phyloP scores from a whole-genome alignment of 345 rosid species.

The Hibiscus mutabilis region DNA sequence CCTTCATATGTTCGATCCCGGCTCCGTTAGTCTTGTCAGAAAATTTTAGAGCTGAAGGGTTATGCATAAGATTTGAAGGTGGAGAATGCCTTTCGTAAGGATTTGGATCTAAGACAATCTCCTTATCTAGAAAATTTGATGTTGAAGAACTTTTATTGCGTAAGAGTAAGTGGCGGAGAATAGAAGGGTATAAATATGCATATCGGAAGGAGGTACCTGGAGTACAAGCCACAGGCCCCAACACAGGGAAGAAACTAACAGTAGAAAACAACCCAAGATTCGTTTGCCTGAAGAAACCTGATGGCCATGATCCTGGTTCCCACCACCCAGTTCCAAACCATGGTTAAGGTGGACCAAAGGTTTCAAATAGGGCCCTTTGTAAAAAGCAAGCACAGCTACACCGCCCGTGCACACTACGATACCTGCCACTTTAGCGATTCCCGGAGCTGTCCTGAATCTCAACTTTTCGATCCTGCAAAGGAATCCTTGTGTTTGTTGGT shows the following conservation, averaged over 20 bases:
- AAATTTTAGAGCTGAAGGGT: too few species aligned
- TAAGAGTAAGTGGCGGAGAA: too few species aligned
- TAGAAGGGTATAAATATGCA: too few species aligned
- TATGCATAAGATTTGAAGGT: too few species aligned
- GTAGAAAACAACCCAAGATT: neutral
- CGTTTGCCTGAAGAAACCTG: neutral
- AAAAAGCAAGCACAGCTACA: neutral
- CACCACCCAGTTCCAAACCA: neutral
- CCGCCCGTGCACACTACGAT: neutral
- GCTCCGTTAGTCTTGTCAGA: too few species aligned
- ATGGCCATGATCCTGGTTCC: neutral
- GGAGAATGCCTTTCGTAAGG: too few species aligned
- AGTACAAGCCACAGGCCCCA: neutral
- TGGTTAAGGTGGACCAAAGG: neutral
- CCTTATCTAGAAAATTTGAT: too few species aligned
- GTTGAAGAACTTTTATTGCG: too few species aligned
- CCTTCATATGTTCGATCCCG: too few species aligned
- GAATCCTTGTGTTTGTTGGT: neutral
- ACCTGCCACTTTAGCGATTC: neutral
- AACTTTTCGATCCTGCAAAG: neutral
- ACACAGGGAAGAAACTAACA: neutral
- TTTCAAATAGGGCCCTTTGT: neutral
- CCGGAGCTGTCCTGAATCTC: neutral
- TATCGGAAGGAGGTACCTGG: neutral
- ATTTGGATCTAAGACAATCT: too few species aligned